Conservation (phyloP, 106 monocot genomes). For the Apostasia ramifera region DNA sequence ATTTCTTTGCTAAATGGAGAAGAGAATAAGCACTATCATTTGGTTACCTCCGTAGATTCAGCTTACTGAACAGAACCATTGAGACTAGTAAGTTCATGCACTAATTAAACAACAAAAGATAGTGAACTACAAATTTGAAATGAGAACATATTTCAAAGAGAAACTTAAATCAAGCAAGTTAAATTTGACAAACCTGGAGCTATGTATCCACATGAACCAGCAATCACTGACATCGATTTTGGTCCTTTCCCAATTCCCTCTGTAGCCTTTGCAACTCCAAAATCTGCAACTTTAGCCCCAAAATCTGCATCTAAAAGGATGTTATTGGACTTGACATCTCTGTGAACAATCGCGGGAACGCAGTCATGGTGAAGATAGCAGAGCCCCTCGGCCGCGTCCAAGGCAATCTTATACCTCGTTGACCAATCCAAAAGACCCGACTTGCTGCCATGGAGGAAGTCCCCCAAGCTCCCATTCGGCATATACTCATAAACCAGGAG, state of each 20-base stretch:
- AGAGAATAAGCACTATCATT: no score
- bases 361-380: constrained; percentile 28
- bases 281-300: constrained; percentile 30
- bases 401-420: constrained; percentile 19
- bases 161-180: no score
- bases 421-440: constrained; percentile 14
- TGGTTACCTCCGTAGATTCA: no score
- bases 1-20: no score
- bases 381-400: constrained; percentile 24
- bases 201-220: constrained; percentile 52
- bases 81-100: no score
- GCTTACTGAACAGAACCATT: no score
- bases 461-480: constrained; percentile 26
- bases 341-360: constrained; percentile 16
- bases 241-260: constrained; percentile 21
- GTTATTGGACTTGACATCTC: constrained; percentile 30
- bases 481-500: constrained; percentile 27
- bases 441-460: constrained; percentile 14
- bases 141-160: no score
- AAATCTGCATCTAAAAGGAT: constrained; percentile 17
- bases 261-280: constrained; percentile 33
- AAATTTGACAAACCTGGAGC: constrained; percentile 35
- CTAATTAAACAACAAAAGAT: no score
- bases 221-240: constrained; percentile 37
- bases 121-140: no score